Percentiles rank a stretch among this genome's conserved stretches.
phyloP scores from a whole-genome alignment of 2,329 filamentous ascomycete genomes.

The Curvularia verruculosa region DNA sequence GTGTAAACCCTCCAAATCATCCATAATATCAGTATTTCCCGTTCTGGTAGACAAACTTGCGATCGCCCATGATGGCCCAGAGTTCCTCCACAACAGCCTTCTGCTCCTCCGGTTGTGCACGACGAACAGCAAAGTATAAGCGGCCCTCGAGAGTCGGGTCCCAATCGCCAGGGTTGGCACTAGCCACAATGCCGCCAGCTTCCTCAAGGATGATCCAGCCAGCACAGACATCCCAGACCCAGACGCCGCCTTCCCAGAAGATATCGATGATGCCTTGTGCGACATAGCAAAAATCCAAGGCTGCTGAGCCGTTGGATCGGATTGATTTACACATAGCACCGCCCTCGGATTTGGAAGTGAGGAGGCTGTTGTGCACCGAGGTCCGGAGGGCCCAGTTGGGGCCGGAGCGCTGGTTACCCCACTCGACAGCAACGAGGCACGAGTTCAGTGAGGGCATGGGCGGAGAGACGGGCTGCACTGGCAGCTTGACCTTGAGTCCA shows the following conservation, averaged over 20 bases:
- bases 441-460: conserved; percentile 39
- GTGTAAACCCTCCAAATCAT: conserved; percentile 35
- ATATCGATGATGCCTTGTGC: conserved; percentile 44
- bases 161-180: conserved; percentile 47
- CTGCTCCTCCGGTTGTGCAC: conserved; percentile 41
- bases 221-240: conserved; percentile 47
- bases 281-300: conserved; percentile 50
- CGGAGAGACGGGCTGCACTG: conserved; percentile 33
- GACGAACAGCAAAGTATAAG: conserved; percentile 43
- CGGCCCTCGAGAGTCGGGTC: conserved; percentile 43
- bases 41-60: conserved; percentile 31
- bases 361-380: conserved; percentile 33
- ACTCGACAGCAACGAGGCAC: conserved; percentile 46
- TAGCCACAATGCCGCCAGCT: conserved; percentile 46
- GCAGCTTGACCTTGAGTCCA: conserved; percentile 35
- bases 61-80: conserved; percentile 45
- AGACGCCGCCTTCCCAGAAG: conserved; percentile 49
- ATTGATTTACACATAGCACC: conserved; percentile 45
- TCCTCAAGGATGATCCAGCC: conserved; percentile 50
- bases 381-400: conserved; percentile 47
- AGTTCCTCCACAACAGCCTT: conserved; percentile 42
- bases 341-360: conserved; percentile 35
- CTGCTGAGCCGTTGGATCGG: conserved; percentile 46
- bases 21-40: conserved; percentile 31
- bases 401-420: conserved; percentile 47